Evolutionary conservation across 2,329 filamentous ascomycete genomes (phyloP).

Genomic region (Nakataea oryzae): DNA sequence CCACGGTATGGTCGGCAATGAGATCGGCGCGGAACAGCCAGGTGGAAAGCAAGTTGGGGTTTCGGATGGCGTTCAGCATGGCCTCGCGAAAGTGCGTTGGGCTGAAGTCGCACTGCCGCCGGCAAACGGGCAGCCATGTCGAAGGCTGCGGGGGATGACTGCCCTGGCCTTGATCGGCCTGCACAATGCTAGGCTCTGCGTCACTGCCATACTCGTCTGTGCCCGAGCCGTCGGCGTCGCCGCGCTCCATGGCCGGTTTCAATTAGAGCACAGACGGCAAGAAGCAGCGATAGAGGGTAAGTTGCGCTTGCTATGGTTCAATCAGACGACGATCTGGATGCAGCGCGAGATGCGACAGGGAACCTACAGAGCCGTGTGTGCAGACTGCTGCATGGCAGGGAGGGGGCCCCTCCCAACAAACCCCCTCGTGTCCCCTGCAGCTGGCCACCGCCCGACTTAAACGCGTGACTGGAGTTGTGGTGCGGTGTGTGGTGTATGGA

Average conservation of each 20-base stretch:
- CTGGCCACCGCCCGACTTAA: neutral
- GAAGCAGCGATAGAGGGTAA: neutral
- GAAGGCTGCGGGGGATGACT: neutral
- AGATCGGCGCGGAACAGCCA: constrained; percentile 74
- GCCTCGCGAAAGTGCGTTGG: constrained; percentile 53
- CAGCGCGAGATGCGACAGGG: neutral
- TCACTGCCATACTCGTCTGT: constrained; percentile 7
- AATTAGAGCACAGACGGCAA: neutral
- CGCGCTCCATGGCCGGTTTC: neutral
- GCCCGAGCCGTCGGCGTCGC: neutral
- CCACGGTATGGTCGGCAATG: constrained; percentile 34
- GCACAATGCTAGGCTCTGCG: constrained; percentile 5
- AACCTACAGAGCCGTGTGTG: neutral
- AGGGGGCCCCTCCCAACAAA: neutral
- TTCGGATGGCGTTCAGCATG: constrained; percentile 65
- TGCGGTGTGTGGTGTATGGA: too few relatives aligned
- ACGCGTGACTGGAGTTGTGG: neutral
- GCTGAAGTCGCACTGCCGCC: constrained; percentile 50
- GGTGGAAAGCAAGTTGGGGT: constrained; percentile 70
- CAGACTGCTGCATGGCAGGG: too few relatives aligned
- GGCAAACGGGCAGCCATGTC: constrained; percentile 43
- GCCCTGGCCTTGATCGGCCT: neutral
- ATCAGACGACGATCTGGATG: neutral
- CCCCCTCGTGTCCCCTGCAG: neutral
- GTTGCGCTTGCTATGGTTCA: neutral